phyloP scores from a whole-genome alignment of 2,329 filamentous ascomycete genomes.

The Aspergillus tanneri region DNA sequence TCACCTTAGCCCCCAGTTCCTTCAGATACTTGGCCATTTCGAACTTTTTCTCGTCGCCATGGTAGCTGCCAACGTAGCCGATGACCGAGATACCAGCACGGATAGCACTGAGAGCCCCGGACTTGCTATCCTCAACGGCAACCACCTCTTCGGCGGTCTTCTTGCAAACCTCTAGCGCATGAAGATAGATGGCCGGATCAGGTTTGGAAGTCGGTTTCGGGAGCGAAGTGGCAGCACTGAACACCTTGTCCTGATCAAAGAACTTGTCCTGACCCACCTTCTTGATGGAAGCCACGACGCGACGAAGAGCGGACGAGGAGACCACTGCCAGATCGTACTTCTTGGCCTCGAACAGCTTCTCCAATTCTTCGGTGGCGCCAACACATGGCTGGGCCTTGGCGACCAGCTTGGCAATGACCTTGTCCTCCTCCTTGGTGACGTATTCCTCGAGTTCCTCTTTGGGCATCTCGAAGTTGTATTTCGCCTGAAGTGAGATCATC shows the following conservation, averaged over 20 bases:
- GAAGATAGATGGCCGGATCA: slow-evolving; percentile 82
- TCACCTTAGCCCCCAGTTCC: slow-evolving; percentile 61
- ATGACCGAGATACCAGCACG: slow-evolving; percentile 77
- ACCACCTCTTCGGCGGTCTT: slow-evolving; percentile 70
- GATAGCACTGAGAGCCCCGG: slow-evolving; percentile 73
- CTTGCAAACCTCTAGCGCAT: slow-evolving; percentile 71
- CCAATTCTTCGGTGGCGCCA: slow-evolving; percentile 67
- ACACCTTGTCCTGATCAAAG: slow-evolving; percentile 73
- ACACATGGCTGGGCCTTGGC: slow-evolving; percentile 65
- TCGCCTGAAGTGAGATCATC: slow-evolving; percentile 72
- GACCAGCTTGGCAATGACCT: slow-evolving; percentile 77
- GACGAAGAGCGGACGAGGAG: slow-evolving; percentile 73
- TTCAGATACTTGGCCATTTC: slow-evolving; percentile 64
- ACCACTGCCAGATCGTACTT: slow-evolving; percentile 78
- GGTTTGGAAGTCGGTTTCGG: slow-evolving; percentile 82
- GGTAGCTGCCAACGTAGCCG: slow-evolving; percentile 81
- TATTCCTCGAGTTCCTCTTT: slow-evolving; percentile 70
- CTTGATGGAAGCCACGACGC: slow-evolving; percentile 73
- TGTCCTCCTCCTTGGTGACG: slow-evolving; percentile 74
- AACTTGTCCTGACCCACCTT: slow-evolving; percentile 78
- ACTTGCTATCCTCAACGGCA: slow-evolving; percentile 86
- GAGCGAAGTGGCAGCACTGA: slow-evolving; percentile 77
- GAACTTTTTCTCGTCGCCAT: slow-evolving; percentile 56
- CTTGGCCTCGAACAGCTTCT: slow-evolving; percentile 59
- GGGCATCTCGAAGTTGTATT: slow-evolving; percentile 70